Percentiles rank a stretch among this genome's conserved stretches.
These are phyloP conservation scores for Cadophora sp. DNA, from an alignment of 2,329 filamentous ascomycete species.

Conservation along the genomic window DNA sequence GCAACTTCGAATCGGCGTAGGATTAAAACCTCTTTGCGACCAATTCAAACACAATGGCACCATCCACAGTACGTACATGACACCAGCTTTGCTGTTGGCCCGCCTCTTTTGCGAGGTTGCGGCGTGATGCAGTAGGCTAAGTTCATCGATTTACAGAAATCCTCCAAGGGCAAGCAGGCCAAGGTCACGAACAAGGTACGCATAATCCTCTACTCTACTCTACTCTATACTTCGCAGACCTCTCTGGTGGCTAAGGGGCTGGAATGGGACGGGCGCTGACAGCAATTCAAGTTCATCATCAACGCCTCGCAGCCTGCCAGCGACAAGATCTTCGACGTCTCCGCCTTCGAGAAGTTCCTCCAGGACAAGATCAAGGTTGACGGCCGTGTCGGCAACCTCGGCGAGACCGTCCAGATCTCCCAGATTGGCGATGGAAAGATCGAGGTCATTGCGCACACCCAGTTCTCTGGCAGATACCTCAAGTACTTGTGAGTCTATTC, in stretches of 20 bases:
- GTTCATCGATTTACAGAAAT: conserved; percentile 60
- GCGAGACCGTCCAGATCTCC: conserved; percentile 88
- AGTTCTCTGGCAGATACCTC: conserved; percentile 98
- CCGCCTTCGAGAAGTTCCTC: conserved; percentile 99
- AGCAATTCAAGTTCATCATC: conserved; percentile 85
- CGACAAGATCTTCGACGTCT: conserved; percentile 99
- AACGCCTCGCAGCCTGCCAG: conserved; percentile 97
- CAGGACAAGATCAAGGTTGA: conserved; percentile 99
- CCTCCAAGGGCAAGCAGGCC: conserved; percentile 72
- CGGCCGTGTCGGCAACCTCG: conserved; percentile 96
- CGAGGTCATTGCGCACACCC: conserved; percentile 95
- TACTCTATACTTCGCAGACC: not conserved
- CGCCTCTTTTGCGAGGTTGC: conserved; percentile 55
- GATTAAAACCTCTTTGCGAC: conserved; percentile 75
- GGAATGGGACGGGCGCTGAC: conserved; percentile 13
- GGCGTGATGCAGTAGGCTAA: conserved; percentile 95
- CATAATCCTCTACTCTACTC: not conserved
- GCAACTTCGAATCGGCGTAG: conserved; percentile 46
- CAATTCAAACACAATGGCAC: conserved; percentile 74
- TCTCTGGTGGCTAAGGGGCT: not conserved
- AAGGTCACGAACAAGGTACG: conserved; percentile 63
- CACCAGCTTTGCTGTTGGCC: conserved; percentile 95
- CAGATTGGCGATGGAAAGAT: conserved; percentile 97
- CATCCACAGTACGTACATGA: conserved; percentile 81
- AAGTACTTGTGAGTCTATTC: conserved; percentile 88